phyloP scores from a whole-genome alignment of 495 filamentous ascomycete species.

The Delitschia confertaspora region DNA sequence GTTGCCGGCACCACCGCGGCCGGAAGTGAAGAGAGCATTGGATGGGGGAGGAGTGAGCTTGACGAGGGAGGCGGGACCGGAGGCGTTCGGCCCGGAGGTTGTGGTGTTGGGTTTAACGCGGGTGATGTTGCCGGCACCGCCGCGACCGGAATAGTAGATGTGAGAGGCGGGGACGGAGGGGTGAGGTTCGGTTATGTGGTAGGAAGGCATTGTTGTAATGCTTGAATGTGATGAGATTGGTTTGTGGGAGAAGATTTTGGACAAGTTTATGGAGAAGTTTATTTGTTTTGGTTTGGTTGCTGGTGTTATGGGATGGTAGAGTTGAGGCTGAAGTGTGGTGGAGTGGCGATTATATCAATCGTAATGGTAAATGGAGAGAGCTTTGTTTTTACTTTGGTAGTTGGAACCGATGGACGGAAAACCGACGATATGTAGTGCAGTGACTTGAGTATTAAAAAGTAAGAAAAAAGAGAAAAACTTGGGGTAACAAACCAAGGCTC shows the following conservation, averaged over 20 bases:
- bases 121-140: slow-evolving; percentile 74
- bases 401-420: too few relatives aligned
- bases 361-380: too few relatives aligned
- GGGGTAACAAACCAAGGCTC: too few relatives aligned
- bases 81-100: slow-evolving; percentile 47
- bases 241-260: slow-evolving; percentile 1
- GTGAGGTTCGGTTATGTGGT: slow-evolving; percentile 73
- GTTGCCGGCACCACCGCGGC: slow-evolving; percentile 88
- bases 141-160: slow-evolving; percentile 67
- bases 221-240: slow-evolving; percentile 5
- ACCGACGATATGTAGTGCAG: too few relatives aligned
- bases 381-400: too few relatives aligned
- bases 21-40: slow-evolving; percentile 56
- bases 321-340: slow-evolving; percentile 1
- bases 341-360: background rate
- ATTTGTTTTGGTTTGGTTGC: slow-evolving; percentile 1
- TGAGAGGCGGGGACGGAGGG: slow-evolving; percentile 56
- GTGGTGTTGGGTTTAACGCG: slow-evolving; percentile 57
- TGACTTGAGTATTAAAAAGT: too few relatives aligned
- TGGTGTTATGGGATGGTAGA: slow-evolving; percentile 3
- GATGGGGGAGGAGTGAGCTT: slow-evolving; percentile 33
- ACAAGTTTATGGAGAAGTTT: background rate
- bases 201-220: slow-evolving; percentile 32
- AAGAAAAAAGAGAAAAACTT: too few relatives aligned
- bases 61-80: slow-evolving; percentile 46